A percentile compares a stretch with the other conserved stretches of the same genome.
Conservation (phyloP, 352 stramenopile genomes). For the Peronosclerospora sorghi region DNA sequence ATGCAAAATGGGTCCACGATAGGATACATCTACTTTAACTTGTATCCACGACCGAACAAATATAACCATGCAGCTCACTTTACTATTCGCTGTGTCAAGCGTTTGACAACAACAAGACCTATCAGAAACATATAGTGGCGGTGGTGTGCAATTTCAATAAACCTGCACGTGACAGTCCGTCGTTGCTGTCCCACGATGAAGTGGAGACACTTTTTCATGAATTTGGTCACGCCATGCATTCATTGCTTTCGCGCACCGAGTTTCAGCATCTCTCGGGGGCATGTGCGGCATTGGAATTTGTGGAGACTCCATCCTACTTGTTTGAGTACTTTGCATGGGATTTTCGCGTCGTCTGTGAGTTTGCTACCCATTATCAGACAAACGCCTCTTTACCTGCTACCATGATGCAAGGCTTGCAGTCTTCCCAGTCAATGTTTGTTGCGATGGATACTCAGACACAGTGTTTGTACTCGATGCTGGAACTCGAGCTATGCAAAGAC, state of each 20-base stretch:
- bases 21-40: no score
- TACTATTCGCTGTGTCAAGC: slow-evolving; percentile 91
- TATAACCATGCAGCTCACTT: slow-evolving; percentile 90
- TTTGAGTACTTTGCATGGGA: no score
- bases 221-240: slow-evolving; percentile 98
- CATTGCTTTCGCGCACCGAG: slow-evolving; percentile 89
- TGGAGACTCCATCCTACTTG: slow-evolving; percentile 93
- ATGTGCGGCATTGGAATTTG: slow-evolving; percentile 96
- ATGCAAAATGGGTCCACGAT: slow-evolving; percentile 56
- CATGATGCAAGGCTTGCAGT: slow-evolving; percentile 64
- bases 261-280: no score
- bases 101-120: slow-evolving; percentile 32
- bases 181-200: slow-evolving; percentile 85
- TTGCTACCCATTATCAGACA: slow-evolving; percentile 68
- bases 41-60: slow-evolving; percentile 66
- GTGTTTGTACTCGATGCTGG: slow-evolving; percentile 75
- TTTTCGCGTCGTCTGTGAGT: no score
- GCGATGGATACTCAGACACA: slow-evolving; percentile 88
- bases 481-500: slow-evolving; percentile 60
- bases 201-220: slow-evolving; percentile 95
- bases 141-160: slow-evolving; percentile 88
- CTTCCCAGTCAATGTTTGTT: slow-evolving; percentile 82
- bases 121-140: slow-evolving; percentile 92
- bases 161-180: slow-evolving; percentile 52
- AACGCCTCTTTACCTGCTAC: slow-evolving; percentile 59